Conservation (phyloP, 768 basidiomycete species). For the Naganishia vishniacii region DNA sequence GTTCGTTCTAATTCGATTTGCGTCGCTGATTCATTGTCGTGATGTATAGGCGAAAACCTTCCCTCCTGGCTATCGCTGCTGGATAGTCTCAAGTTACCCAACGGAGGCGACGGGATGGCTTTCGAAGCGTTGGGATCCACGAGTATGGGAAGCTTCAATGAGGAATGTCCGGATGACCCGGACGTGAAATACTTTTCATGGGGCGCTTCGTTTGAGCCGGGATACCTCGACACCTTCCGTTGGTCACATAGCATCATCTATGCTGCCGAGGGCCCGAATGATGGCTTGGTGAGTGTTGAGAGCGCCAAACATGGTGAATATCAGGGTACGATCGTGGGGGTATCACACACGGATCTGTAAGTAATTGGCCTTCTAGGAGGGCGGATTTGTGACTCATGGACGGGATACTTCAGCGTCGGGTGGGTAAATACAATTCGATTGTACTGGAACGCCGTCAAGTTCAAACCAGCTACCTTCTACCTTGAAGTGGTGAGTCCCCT, state of each 20-base stretch:
- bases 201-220: slow-evolving; percentile 86
- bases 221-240: slow-evolving; percentile 81
- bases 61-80: slow-evolving; percentile 54
- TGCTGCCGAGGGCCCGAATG: slow-evolving; percentile 85
- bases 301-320: slow-evolving; percentile 94
- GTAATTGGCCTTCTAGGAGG: slow-evolving; percentile 25
- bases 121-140: slow-evolving; percentile 80
- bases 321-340: slow-evolving; percentile 80
- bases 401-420: slow-evolving; percentile 55
- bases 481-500: slow-evolving; percentile 56
- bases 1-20: not conserved
- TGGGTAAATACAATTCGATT: slow-evolving; percentile 64
- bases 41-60: slow-evolving; percentile 43
- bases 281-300: slow-evolving; percentile 82
- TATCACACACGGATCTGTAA: slow-evolving; percentile 67
- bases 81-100: slow-evolving; percentile 72
- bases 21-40: not conserved
- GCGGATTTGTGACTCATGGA: too few relatives aligned
- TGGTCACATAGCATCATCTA: slow-evolving; percentile 58
- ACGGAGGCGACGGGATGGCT: slow-evolving; percentile 89
- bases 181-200: slow-evolving; percentile 87
- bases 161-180: slow-evolving; percentile 69
- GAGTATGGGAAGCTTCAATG: slow-evolving; percentile 84
- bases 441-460: slow-evolving; percentile 57
- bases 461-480: slow-evolving; percentile 79